phyloP scores from a whole-genome alignment of 352 stramenopile genomes.

The Pythium diclinum region DNA sequence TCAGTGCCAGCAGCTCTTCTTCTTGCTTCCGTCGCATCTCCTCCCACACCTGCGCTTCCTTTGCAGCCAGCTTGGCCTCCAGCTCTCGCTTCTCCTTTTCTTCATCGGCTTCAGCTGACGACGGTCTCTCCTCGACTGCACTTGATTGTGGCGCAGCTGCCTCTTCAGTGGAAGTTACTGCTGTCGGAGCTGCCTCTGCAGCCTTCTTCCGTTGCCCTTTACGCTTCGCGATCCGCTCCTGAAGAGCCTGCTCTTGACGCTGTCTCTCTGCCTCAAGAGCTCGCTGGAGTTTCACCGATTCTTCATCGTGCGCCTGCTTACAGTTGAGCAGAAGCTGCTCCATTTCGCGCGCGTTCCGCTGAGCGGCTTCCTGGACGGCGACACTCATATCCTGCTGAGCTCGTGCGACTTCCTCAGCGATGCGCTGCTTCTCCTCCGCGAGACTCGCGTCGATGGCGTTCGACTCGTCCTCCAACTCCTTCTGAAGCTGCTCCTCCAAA shows the following conservation, averaged over 20 bases:
- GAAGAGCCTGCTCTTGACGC: conserved; percentile 47
- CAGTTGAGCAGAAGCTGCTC: conserved; percentile 26
- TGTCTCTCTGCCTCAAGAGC: conserved; percentile 36
- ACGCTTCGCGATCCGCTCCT: conserved; percentile 53
- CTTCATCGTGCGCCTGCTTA: conserved; percentile 32
- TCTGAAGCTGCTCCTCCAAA: conserved; percentile 1
- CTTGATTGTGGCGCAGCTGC: background rate
- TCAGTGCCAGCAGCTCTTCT: conserved; percentile 12
- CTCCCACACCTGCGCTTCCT: conserved; percentile 4
- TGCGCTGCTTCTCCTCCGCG: conserved; percentile 24
- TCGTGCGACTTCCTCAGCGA: conserved; percentile 14
- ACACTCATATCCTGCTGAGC: conserved; percentile 15
- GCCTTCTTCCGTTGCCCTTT: conserved; percentile 37
- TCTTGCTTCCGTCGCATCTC: conserved; percentile 24
- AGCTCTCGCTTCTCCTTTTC: background rate
- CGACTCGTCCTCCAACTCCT: conserved; percentile 25
- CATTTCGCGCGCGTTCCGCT: conserved; percentile 32
- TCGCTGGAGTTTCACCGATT: conserved; percentile 28
- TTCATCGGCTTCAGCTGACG: conserved; percentile 1
- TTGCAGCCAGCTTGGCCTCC: conserved; percentile 2
- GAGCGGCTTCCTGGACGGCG: conserved; percentile 22
- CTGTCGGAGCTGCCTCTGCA: background rate
- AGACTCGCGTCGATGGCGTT: conserved; percentile 26
- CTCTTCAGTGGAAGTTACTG: background rate
- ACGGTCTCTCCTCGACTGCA: background rate